Evolutionary conservation across 257 asterid genomes (phyloP), one percentile per base, ranked within the genome.

Genomic region (Buddleja alternifolia): DNA sequence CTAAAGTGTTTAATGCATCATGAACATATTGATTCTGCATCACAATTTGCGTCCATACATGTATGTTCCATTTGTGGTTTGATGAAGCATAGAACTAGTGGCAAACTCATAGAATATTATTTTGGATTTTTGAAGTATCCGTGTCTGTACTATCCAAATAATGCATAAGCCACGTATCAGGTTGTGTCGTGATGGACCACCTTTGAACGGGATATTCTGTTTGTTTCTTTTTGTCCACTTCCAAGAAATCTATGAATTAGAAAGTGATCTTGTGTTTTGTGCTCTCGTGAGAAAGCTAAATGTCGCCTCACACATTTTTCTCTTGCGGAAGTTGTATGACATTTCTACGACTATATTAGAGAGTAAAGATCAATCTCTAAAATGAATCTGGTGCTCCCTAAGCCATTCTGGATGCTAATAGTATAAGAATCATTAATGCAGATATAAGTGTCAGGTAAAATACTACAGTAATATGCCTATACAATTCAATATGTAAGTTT

Each of bases 1-100:
- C 44, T 16, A 63, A 48, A 15, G 16, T 8, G 8, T 39, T 56
- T n/a, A 44, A 63, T 44, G 45, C 57, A 40, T 9, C 20, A 17
- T 55, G 32, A 19, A 55, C 62, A 21, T 66, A 9, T 50, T 54
- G 56, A 23, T 63, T 10, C 48, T 36, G 47, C 66, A 36, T 42
- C 24, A 44, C 32, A 40, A 51, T 16, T 23, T 37, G 23, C 19
- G 50, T 60, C 24, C 46, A 10, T 15, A 7, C 14, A 23, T 66
- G 46, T 14, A 41, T 50, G 65, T 47, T 11, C 40, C n/a, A 42
- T 23, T 58, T 29, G 50, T 63, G 50, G 57, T 25, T 53, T 41
- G 11, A 50, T 51, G 25, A 32, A 52, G 50, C 66, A 59, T 60
- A 36, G 3, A 14, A 6, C 17, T 32, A 25, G 42, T 25, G 32